phyloP scores from a whole-genome alignment of 805 yeast species.

The Phaffomyces opuntiae region DNA sequence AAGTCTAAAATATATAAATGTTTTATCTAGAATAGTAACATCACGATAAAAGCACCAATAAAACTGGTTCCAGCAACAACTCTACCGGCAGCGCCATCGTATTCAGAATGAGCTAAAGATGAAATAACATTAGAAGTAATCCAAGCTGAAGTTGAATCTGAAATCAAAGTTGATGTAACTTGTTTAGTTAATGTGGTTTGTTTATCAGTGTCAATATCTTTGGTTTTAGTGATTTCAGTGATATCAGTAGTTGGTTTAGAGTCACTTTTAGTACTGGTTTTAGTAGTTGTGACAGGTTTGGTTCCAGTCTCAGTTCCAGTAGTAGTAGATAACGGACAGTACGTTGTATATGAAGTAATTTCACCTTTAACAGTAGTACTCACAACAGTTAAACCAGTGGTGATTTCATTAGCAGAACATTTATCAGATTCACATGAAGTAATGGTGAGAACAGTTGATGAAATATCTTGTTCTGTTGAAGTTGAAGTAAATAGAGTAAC shows the following conservation, averaged over 20 bases:
- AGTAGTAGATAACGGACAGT: conserved; percentile 25
- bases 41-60: neutral
- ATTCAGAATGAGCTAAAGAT: neutral
- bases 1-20: too few relatives aligned
- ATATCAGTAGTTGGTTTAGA: neutral
- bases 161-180: neutral
- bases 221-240: neutral
- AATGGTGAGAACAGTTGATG: conserved; percentile 22
- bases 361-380: conserved; percentile 14
- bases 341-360: conserved; percentile 24
- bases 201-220: too few relatives aligned
- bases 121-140: neutral
- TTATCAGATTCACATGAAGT: conserved; percentile 28
- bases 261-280: neutral
- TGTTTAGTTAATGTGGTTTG: too few relatives aligned
- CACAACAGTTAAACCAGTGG: conserved; percentile 23
- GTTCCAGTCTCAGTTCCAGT: neutral
- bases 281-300: neutral
- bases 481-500: neutral
- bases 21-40: neutral
- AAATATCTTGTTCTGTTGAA: neutral
- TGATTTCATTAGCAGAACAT: conserved; percentile 28
- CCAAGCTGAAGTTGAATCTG: neutral
- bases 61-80: neutral
- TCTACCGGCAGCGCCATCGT: neutral